Percentiles rank a stretch among this genome's conserved stretches.
phyloP scores from a whole-genome alignment of 129 eudicot species.

The Smallanthus sonchifolius region DNA sequence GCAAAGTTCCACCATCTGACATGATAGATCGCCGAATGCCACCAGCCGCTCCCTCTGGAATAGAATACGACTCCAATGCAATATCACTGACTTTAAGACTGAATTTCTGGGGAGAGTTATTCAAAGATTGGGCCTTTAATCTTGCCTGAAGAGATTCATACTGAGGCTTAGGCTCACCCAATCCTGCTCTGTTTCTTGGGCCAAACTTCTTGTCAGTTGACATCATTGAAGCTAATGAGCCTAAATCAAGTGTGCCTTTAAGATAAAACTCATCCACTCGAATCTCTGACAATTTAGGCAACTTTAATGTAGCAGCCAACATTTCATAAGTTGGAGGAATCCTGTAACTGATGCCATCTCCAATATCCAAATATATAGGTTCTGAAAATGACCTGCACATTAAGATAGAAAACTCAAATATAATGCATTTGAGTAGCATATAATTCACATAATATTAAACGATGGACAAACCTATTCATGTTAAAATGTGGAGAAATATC shows the following conservation, averaged over 20 bases:
- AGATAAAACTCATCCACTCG: slow-evolving; percentile 73
- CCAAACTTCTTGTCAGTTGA: slow-evolving; percentile 56
- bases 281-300: slow-evolving; percentile 76
- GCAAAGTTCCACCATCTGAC: slow-evolving; percentile 83
- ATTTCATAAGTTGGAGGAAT: slow-evolving; percentile 84
- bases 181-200: slow-evolving; percentile 52
- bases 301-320: slow-evolving; percentile 58
- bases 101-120: slow-evolving; percentile 48
- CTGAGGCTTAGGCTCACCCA: slow-evolving; percentile 69
- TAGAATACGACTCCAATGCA: slow-evolving; percentile 50
- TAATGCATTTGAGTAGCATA: not conserved
- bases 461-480: slow-evolving; percentile 46
- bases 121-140: slow-evolving; percentile 48
- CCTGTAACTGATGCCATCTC: slow-evolving; percentile 72
- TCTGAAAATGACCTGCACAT: slow-evolving; percentile 56
- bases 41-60: slow-evolving; percentile 97
- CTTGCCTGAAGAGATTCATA: slow-evolving; percentile 81
- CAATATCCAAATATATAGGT: slow-evolving; percentile 82
- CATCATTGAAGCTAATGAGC: slow-evolving; percentile 94
- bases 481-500: slow-evolving; percentile 45
- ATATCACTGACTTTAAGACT: slow-evolving; percentile 70
- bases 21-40: slow-evolving; percentile 67
- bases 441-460: not conserved
- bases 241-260: slow-evolving; percentile 88
- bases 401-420: slow-evolving; percentile 2